These are phyloP conservation scores for Fusarium pilosicola DNA, from an alignment of 2,329 filamentous ascomycete species.

Conservation along the genomic window DNA sequence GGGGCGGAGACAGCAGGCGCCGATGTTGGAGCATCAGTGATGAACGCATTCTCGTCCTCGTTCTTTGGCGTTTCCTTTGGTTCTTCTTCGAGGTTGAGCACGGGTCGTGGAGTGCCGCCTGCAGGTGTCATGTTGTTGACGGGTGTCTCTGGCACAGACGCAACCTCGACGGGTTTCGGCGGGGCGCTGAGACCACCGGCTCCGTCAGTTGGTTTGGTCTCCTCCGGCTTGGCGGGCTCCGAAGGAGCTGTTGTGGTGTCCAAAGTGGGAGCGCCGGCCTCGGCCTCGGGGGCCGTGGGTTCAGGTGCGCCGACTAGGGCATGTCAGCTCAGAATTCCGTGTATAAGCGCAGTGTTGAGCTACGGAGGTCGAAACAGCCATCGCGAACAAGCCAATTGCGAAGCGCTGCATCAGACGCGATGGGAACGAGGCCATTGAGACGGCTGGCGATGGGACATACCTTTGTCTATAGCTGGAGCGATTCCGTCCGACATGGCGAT, in stretches of 20 bases:
- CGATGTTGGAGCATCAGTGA: conserved; percentile 40
- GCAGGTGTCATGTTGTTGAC: conserved; percentile 49
- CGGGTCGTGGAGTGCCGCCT: conserved; percentile 50
- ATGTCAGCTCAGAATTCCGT: conserved; percentile 22
- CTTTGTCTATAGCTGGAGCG: conserved; percentile 51
- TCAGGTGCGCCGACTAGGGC: conserved; percentile 46
- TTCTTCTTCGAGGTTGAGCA: conserved; percentile 48
- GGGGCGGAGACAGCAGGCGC: conserved; percentile 35
- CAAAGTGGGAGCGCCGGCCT: conserved; percentile 43
- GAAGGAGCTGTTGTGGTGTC: conserved; percentile 38
- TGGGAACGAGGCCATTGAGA: conserved; percentile 14
- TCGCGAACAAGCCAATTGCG: conserved; percentile 31
- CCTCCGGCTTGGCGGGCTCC: conserved; percentile 36
- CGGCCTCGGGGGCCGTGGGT: conserved; percentile 43
- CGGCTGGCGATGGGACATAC: conserved; percentile 40
- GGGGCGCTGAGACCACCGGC: conserved; percentile 25
- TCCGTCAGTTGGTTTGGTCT: conserved; percentile 30
- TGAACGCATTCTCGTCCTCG: conserved; percentile 39
- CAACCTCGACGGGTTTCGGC: conserved; percentile 51
- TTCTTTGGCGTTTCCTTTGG: conserved; percentile 40
- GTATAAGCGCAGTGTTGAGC: neutral
- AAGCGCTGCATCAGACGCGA: neutral
- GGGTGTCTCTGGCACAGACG: conserved; percentile 51
- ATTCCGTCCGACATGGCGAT: conserved; percentile 51
- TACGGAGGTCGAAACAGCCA: neutral